These are phyloP conservation scores for Yamadazyma endophytica DNA, from an alignment of 805 yeast species.

Conservation along the genomic window DNA sequence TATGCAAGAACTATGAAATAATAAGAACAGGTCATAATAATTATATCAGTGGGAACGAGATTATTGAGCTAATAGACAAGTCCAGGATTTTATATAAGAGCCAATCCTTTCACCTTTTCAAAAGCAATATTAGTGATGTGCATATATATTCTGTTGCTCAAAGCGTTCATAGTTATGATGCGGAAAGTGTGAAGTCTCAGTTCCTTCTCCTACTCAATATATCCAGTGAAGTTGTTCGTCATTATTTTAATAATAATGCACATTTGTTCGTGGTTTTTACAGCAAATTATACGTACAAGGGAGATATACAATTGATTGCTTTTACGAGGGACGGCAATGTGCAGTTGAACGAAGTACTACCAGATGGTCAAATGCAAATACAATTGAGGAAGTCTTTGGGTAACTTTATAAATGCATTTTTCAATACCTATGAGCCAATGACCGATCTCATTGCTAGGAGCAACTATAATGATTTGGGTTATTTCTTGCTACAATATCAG, in stretches of 20 bases:
- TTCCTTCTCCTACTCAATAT: conserved; percentile 65
- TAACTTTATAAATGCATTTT: conserved; percentile 15
- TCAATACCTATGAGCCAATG: conserved; percentile 18
- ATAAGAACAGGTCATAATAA: conserved; percentile 7
- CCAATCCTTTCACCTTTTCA: conserved; percentile 84
- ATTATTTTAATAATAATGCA: conserved; percentile 10
- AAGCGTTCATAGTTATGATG: conserved; percentile 45
- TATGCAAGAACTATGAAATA: conserved; percentile 25
- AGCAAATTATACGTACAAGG: conserved; percentile 14
- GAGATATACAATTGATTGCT: conserved; percentile 16
- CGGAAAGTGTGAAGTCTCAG: conserved; percentile 58
- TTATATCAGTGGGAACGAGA: conserved; percentile 22
- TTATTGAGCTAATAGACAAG: conserved; percentile 58
- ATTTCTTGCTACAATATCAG: conserved; percentile 8
- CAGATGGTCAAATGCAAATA: conserved; percentile 16
- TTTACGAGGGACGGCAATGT: conserved; percentile 7
- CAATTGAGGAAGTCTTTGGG: conserved; percentile 19
- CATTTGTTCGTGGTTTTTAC: conserved; percentile 9
- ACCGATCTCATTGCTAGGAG: conserved; percentile 18
- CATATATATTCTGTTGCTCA: conserved; percentile 68
- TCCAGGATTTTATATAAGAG: conserved; percentile 72
- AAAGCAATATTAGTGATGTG: conserved; percentile 27
- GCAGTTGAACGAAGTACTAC: conserved; percentile 18
- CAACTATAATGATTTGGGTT: conserved; percentile 11
- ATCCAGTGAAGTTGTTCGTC: conserved; percentile 27